Evolutionary conservation across 2,329 filamentous ascomycete species (phyloP).

Genomic region (Harringtonia aguacate): DNA sequence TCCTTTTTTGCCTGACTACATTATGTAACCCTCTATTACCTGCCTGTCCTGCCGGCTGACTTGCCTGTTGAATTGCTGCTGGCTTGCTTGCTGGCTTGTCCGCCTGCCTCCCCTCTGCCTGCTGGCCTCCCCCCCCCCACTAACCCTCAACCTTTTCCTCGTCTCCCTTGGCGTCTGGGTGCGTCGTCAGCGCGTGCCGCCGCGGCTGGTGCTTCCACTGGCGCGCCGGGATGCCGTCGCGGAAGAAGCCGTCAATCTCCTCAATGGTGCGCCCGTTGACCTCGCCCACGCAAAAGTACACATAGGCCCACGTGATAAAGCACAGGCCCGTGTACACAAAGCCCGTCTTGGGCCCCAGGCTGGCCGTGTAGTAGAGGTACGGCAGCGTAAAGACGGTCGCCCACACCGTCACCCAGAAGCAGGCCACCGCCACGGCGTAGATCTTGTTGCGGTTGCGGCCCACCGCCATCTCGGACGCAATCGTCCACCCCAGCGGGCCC

Average conservation of each 20-base stretch:
- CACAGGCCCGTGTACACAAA: not conserved
- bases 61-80: too few species aligned
- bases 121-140: too few species aligned
- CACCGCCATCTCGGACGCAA: constrained; percentile 34
- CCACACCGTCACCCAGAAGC: constrained; percentile 33
- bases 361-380: constrained; percentile 1
- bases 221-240: not conserved
- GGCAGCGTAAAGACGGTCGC: constrained; percentile 16
- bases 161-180: too few species aligned
- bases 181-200: too few species aligned
- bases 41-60: too few species aligned
- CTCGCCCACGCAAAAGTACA: constrained; percentile 2
- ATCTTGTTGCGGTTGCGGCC: constrained; percentile 37
- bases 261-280: not conserved
- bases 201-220: not conserved
- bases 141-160: too few species aligned
- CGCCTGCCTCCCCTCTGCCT: too few species aligned
- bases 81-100: too few species aligned
- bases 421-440: constrained; percentile 28
- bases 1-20: too few species aligned
- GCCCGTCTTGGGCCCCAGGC: constrained; percentile 1
- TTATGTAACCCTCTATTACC: too few species aligned
- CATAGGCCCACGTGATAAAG: constrained; percentile 1
- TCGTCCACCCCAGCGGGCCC: constrained; percentile 29
- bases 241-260: constrained; percentile 1